These are phyloP conservation scores for Insectozyma bohioensis DNA, from an alignment of 1,139 yeast species.

Conservation along the genomic window DNA sequence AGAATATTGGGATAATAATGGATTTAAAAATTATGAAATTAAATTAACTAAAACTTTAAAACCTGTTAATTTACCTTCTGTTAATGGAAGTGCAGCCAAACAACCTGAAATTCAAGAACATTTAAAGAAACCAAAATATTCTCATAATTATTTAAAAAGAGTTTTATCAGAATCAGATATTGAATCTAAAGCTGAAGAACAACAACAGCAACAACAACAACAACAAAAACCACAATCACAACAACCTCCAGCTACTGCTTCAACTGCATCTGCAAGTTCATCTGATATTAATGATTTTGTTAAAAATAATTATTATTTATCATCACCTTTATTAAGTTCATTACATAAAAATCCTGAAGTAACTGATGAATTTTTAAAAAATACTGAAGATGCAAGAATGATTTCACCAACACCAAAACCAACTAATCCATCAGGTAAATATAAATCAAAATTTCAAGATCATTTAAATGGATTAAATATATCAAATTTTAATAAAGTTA, in stretches of 20 bases:
- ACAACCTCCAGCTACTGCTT: too few species aligned
- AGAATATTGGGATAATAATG: constrained; percentile 82
- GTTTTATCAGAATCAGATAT: constrained; percentile 33
- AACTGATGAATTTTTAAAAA: constrained; percentile 6
- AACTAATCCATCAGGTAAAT: constrained; percentile 7
- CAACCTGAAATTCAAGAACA: constrained; percentile 20
- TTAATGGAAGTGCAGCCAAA: constrained; percentile 6
- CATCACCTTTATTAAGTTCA: constrained; percentile 39
- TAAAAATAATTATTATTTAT: constrained; percentile 36
- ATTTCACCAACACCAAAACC: constrained; percentile 6
- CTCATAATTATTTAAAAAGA: constrained; percentile 38
- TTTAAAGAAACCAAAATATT: constrained; percentile 36
- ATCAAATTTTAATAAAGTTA: constrained; percentile 9
- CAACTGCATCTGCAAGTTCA: constrained; percentile 9
- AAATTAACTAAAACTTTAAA: constrained; percentile 31
- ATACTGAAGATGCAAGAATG: constrained; percentile 8
- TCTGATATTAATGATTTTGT: constrained; percentile 27
- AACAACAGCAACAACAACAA: background rate
- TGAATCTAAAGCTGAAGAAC: constrained; percentile 11
- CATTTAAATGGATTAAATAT: constrained; percentile 10
- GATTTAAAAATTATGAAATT: constrained; percentile 55
- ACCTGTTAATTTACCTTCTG: constrained; percentile 6
- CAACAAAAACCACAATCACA: background rate
- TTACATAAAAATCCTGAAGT: constrained; percentile 9
- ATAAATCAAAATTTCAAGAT: constrained; percentile 12